Percentiles rank a stretch among this genome's conserved stretches.
Evolutionary conservation across 2,329 filamentous ascomycete species (phyloP).

Genomic region (Colletotrichum somersetense): DNA sequence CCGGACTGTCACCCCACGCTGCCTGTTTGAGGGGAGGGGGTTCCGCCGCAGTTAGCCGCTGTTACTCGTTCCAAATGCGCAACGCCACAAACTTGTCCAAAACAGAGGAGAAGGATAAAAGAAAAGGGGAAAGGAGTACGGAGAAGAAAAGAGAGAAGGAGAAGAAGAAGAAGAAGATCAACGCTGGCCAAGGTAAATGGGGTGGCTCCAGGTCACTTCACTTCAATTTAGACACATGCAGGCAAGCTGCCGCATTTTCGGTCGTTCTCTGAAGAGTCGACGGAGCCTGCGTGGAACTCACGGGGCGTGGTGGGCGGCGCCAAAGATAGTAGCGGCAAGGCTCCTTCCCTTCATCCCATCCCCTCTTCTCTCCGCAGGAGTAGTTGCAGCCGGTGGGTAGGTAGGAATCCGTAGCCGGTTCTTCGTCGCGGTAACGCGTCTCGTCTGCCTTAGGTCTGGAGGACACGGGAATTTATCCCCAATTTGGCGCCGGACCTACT

Average conservation of each 20-base stretch:
- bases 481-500: neutral
- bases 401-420: neutral
- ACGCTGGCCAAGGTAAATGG: neutral
- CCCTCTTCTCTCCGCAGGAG: conserved; percentile 17
- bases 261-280: conserved; percentile 13
- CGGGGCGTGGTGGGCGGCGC: conserved; percentile 18
- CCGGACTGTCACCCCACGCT: conserved; percentile 26
- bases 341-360: conserved; percentile 20
- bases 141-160: neutral
- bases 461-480: conserved; percentile 21
- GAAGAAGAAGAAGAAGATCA: neutral
- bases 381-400: neutral
- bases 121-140: neutral
- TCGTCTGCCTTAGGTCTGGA: conserved; percentile 37
- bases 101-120: neutral
- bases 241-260: neutral
- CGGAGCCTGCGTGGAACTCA: conserved; percentile 33
- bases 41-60: neutral
- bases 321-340: conserved; percentile 21
- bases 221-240: neutral
- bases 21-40: conserved; percentile 16
- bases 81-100: neutral
- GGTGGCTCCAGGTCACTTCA: neutral
- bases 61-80: neutral
- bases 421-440: conserved; percentile 21